Base-by-base conservation (phyloP, 495 filamentous ascomycete genomes). In the Daldinia loculata region DNA sequence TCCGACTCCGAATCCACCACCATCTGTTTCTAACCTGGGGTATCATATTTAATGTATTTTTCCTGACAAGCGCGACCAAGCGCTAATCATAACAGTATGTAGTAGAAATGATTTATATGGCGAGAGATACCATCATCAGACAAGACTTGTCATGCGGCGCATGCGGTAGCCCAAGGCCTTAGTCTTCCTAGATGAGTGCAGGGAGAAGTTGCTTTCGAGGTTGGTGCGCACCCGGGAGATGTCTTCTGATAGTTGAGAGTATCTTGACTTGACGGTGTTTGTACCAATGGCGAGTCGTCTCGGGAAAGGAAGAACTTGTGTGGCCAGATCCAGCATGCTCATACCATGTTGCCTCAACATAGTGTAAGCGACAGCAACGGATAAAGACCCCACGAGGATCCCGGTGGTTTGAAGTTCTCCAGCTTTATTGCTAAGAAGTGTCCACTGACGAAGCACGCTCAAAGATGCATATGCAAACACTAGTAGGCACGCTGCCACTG, bases 231-330 rank as follows among this genome's bases (percentile, higher is more conserved):
- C 22, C 34, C 19, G 58, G 30, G 65, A 65, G 17, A 66, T 22
- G 26, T n/a, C 26, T 12, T 56, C 30, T 19, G 38, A 57, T 0
- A 61, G 6, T 19, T 27, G 22, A 6, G 12, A 41, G 19, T 58
- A 61, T 39, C 15, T 38, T 34, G 61, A 45, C 50, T 58, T 53
- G 22, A 57, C 55, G 3, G 41, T 24, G 39, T 56, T 36, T 14
- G 32, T 52, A 27, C 51, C 56, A n/a, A 53, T 22, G n/a, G 51
- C 45, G 30, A 64, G 43, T 43, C 56, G 63, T 45, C 24, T 43
- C 3, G n/a, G 9, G 27, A 45, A 52, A 41, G 61, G 61, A 68
- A 61, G 70, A 61, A 30, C 50, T 17, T 58, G 56, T 50, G 60
- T 50, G 48, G 45, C 24, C 17, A 56, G 38, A 48, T 56, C 45